Percentiles rank a stretch among this genome's conserved stretches.
These are phyloP conservation scores for Pestalotiopsis sp. DNA, from an alignment of 2,329 filamentous ascomycete genomes.

Conservation along the genomic window DNA sequence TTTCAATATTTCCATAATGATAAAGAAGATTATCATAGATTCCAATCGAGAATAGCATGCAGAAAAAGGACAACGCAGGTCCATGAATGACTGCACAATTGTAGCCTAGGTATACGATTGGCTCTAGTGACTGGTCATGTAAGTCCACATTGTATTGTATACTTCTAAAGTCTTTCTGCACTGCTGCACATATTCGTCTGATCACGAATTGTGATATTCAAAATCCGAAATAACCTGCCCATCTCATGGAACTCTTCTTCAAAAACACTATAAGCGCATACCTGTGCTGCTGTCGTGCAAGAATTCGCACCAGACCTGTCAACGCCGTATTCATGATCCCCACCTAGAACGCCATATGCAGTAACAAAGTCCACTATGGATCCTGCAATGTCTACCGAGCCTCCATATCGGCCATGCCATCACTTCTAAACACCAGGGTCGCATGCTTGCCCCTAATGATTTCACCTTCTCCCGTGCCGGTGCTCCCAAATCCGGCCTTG, in stretches of 20 bases:
- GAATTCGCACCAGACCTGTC: not conserved
- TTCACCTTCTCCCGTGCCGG: constrained; percentile 27
- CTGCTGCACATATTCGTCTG: too few species aligned
- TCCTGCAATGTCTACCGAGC: constrained; percentile 17
- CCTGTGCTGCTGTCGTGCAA: not conserved
- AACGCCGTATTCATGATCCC: not conserved
- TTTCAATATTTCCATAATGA: too few species aligned
- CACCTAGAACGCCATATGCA: not conserved
- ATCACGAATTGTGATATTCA: too few species aligned
- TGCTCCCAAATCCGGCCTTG: constrained; percentile 5
- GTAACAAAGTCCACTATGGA: not conserved
- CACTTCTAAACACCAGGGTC: constrained; percentile 51
- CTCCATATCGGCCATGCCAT: constrained; percentile 26
- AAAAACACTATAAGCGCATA: not conserved
- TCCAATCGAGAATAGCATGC: too few species aligned
- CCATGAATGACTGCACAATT: too few species aligned
- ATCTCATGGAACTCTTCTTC: not conserved
- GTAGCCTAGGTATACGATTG: too few species aligned
- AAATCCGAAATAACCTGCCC: too few species aligned
- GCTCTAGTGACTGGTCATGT: too few species aligned
- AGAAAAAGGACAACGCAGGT: too few species aligned
- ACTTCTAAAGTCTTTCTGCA: too few species aligned
- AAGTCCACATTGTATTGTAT: too few species aligned
- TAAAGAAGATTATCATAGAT: too few species aligned
- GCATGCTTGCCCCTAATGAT: constrained; percentile 51